phyloP scores from a whole-genome alignment of 352 stramenopile genomes.

The Pythium guiyangense region DNA sequence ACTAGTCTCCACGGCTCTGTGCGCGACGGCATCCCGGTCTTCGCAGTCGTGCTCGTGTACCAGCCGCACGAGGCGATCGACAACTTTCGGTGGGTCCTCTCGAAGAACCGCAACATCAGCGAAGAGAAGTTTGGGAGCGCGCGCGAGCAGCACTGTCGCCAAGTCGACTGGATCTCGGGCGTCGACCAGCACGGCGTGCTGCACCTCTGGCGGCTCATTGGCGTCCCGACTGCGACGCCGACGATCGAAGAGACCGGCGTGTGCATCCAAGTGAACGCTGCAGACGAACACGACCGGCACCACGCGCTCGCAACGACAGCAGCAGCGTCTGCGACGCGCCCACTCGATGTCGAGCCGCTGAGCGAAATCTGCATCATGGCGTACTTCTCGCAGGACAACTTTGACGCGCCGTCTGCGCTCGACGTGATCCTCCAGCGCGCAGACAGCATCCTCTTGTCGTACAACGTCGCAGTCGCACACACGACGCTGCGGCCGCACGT shows the following conservation, averaged over 20 bases:
- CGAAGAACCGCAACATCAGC: slow-evolving; percentile 77
- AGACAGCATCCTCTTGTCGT: slow-evolving; percentile 76
- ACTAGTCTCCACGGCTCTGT: background rate
- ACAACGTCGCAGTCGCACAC: slow-evolving; percentile 45
- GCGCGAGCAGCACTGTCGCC: slow-evolving; percentile 31
- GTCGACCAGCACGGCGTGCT: slow-evolving; percentile 62
- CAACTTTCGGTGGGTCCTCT: slow-evolving; percentile 77
- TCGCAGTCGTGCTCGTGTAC: slow-evolving; percentile 41
- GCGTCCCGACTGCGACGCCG: slow-evolving; percentile 23
- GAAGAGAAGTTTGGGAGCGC: slow-evolving; percentile 64
- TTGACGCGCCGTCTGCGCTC: slow-evolving; percentile 65
- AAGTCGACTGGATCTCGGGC: slow-evolving; percentile 74
- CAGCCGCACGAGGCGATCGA: slow-evolving; percentile 45
- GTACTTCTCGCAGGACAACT: slow-evolving; percentile 76
- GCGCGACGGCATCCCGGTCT: slow-evolving; percentile 10
- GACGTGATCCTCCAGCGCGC: slow-evolving; percentile 69
- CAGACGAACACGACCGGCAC: slow-evolving; percentile 20
- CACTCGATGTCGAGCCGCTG: slow-evolving; percentile 20
- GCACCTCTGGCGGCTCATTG: slow-evolving; percentile 59
- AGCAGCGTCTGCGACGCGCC: background rate
- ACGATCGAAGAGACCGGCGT: slow-evolving; percentile 54
- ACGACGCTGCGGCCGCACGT: slow-evolving; percentile 33
- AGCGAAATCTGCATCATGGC: slow-evolving; percentile 71
- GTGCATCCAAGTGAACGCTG: slow-evolving; percentile 66
- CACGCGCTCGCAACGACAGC: background rate